Conservation (phyloP, 345 rosid species). For the Citrus medica region DNA sequence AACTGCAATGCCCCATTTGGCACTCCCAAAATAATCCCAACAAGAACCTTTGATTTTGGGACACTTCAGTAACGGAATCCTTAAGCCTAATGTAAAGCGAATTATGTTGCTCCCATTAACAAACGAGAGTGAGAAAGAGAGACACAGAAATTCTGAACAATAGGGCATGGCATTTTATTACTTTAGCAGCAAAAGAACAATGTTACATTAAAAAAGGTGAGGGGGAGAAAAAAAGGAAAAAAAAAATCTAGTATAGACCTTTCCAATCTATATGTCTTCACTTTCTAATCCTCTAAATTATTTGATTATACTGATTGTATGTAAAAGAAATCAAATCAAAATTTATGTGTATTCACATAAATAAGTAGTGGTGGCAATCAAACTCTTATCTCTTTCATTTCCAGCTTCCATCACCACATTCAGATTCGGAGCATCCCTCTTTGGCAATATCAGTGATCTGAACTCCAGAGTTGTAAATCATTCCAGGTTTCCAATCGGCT, state of each 20-base stretch:
- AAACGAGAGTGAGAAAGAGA: no score
- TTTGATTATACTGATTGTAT: not conserved
- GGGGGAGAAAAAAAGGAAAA: no score
- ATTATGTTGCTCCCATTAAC: no score
- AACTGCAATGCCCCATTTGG: constrained; percentile 78
- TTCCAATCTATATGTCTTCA: not conserved
- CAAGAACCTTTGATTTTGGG: no score
- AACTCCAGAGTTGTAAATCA: constrained; percentile 61
- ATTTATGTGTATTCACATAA: constrained; percentile 1
- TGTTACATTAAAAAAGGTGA: no score
- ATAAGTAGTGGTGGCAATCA: not conserved
- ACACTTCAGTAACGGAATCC: no score
- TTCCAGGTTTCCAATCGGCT: constrained; percentile 59
- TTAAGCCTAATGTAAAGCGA: no score
- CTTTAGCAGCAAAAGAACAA: no score
- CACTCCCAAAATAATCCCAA: no score
- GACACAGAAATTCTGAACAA: no score
- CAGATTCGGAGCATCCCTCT: constrained; percentile 73
- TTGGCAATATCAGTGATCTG: constrained; percentile 80
- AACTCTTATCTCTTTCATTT: constrained; percentile 10
- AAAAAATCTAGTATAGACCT: not conserved
- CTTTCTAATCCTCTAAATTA: not conserved
- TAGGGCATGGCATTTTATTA: no score
- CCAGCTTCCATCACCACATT: constrained; percentile 58
- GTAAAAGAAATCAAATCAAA: not conserved